Base-by-base conservation (phyloP, 768 basidiomycete species). In the Mycena haematopus region DNA sequence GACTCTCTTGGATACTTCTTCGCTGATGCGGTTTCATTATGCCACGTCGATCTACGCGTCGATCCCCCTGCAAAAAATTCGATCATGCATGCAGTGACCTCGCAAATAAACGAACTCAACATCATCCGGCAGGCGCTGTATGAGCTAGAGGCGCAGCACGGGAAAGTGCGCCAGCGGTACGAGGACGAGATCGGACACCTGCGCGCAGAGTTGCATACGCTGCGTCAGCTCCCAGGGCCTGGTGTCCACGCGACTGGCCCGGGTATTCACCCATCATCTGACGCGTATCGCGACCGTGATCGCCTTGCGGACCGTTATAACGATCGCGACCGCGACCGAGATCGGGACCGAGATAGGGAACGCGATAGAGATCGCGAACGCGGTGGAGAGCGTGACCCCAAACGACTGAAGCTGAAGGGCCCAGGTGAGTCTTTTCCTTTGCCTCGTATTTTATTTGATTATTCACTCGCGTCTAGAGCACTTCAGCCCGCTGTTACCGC, bases 81-180 rank as follows among this genome's bases (percentile, higher is more conserved):
- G 17, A 19, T 17, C 22, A 21, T 21, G 44, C 7, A 6, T 19
- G 24, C 72, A 93, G 93, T 93, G 52, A 83, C 84, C 6, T 81
- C 82, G 27, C 96, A 99, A 76, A 88, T 98, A 65, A 91, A 88
- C 73, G 96, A 99, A 73, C 80, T 98, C 57, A 92, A 90, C 68
- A 87, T 90, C 71, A 95, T 99, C 70, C 86, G 95, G 36, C 90
- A 94, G 70, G 87, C 91, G 2, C 82, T 98, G 13, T 96, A 95
- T 72, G 95, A 98, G 67, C 88, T 99, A 58, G 96, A 99, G 73
- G 79, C 87, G 0, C 90, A 92, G 64, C 95, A 99, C 68, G 84
- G 82, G 65, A 93, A 95, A 80, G 87, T 94, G 55, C 84, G 94
- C 35, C 86, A 90, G 63, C 87, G 90, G 71, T 96, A 93, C 70